Percentiles rank a stretch among this genome's conserved stretches.
phyloP scores from a whole-genome alignment of 148 eudicot genomes.

The Diospyros kaki region DNA sequence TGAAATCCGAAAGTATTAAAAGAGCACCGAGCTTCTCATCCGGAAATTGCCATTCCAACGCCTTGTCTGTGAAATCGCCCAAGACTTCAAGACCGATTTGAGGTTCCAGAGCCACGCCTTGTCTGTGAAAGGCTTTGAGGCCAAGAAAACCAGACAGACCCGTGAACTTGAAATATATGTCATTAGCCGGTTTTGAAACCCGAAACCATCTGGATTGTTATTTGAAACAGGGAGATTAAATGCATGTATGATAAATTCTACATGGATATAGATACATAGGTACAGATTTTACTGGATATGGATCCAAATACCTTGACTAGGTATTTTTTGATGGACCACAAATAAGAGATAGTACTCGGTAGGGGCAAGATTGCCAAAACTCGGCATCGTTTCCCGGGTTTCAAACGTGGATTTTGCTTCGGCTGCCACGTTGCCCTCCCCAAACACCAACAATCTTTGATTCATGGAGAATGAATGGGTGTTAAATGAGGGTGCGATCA shows the following conservation, averaged over 20 bases:
- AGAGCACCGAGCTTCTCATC: constrained; percentile 60
- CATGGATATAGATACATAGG: neutral
- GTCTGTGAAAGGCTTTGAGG: too few species aligned
- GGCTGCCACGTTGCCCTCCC: constrained; percentile 15
- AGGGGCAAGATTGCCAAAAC: constrained; percentile 79
- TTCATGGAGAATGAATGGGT: constrained; percentile 75
- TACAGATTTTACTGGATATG: constrained; percentile 45
- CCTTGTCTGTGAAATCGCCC: too few species aligned
- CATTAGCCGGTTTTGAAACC: neutral
- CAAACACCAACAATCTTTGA: constrained; percentile 78
- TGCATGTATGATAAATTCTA: neutral
- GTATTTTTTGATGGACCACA: constrained; percentile 73
- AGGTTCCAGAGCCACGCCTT: too few species aligned
- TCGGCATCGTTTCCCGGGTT: constrained; percentile 26
- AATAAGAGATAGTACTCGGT: constrained; percentile 77
- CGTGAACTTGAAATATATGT: neutral
- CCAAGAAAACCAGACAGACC: too few species aligned
- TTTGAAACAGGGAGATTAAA: neutral
- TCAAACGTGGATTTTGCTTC: too few species aligned
- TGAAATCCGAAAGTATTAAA: too few species aligned
- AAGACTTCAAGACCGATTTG: constrained; percentile 68
- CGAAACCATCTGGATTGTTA: neutral
- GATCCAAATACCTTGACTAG: constrained; percentile 73
- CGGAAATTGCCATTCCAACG: constrained; percentile 74
- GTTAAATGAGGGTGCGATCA: constrained; percentile 62